Conservation (phyloP, 176 grass and related monocot genomes). For the Hordeum marinum region DNA sequence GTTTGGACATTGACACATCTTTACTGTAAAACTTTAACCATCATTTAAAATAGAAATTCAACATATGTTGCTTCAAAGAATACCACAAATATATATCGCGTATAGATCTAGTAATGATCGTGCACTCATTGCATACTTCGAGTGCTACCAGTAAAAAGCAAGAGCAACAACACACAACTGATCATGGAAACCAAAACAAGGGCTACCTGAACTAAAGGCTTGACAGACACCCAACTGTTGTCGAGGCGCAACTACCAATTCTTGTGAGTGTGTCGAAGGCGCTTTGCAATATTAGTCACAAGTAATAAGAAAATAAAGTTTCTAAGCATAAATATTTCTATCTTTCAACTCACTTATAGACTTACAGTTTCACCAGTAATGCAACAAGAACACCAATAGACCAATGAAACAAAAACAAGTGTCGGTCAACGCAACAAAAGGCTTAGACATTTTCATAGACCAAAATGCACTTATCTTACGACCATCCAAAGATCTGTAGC, state of each 20-base stretch:
- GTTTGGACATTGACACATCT: too few species aligned
- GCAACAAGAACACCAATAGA: background rate
- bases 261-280: background rate
- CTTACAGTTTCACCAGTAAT: background rate
- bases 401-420: background rate
- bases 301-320: background rate
- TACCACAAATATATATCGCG: too few species aligned
- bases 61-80: too few species aligned
- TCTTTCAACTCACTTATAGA: conserved; percentile 19
- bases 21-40: too few species aligned
- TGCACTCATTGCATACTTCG: background rate
- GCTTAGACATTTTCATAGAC: conserved; percentile 6
- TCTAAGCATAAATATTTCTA: conserved; percentile 21
- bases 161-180: background rate
- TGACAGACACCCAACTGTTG: background rate
- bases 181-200: background rate
- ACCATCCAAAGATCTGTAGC: conserved; percentile 6
- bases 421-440: conserved; percentile 16
- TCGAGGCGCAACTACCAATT: background rate
- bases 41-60: too few species aligned
- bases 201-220: background rate
- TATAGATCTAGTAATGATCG: too few species aligned
- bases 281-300: background rate
- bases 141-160: background rate
- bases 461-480: conserved; percentile 23